Conservation (phyloP, 768 basidiomycete species). For the Russula compacta region DNA sequence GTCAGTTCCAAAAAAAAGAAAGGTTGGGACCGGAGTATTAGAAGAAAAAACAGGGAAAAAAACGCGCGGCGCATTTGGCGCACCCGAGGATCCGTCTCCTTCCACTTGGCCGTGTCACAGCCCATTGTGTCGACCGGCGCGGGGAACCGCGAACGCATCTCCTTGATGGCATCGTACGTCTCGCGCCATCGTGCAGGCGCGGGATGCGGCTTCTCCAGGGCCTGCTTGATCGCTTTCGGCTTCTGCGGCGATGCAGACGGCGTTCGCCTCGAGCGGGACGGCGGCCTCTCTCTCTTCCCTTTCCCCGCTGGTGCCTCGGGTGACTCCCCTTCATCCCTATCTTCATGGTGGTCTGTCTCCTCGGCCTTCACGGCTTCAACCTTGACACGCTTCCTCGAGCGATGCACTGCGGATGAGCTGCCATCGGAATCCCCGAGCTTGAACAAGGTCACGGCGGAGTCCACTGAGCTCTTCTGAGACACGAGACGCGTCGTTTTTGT, state of each 20-base stretch:
- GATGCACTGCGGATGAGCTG: conserved; percentile 17
- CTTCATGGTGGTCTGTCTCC: neutral
- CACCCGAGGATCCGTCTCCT: conserved; percentile 61
- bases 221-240: conserved; percentile 44
- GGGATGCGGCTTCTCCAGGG: conserved; percentile 53
- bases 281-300: neutral
- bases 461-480: conserved; percentile 9
- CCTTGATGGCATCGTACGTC: conserved; percentile 60
- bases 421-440: conserved; percentile 18
- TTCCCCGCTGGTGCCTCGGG: neutral
- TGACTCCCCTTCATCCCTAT: conserved; percentile 5
- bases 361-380: conserved; percentile 8
- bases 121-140: conserved; percentile 96
- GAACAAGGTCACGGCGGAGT: conserved; percentile 18
- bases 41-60: neutral
- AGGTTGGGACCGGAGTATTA: neutral
- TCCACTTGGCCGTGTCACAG: conserved; percentile 59
- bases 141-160: conserved; percentile 59
- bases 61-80: neutral
- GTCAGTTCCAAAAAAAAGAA: neutral
- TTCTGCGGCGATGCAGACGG: conserved; percentile 39
- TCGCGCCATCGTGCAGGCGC: conserved; percentile 60
- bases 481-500: conserved; percentile 1
- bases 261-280: conserved; percentile 7
- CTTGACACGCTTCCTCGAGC: conserved; percentile 30